Evolutionary conservation across 2,329 filamentous ascomycete species (phyloP), one percentile per base, ranked within the genome.

Genomic region (Diaporthe australafricana): DNA sequence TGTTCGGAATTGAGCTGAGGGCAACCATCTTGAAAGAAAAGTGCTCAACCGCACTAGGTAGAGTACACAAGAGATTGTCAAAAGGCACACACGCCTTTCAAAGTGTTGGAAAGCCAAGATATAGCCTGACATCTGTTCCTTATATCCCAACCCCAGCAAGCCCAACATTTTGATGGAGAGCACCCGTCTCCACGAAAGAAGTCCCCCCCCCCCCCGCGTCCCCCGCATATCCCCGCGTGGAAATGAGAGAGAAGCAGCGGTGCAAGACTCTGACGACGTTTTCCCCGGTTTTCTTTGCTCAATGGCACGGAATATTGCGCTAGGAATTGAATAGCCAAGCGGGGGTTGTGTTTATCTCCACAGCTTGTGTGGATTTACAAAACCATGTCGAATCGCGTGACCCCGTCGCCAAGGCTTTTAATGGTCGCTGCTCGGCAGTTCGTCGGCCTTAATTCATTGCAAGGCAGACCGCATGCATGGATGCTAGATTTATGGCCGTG

Each of bases 1-100:
- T 60, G 17, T 60, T 60, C 38, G 56, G 56, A 35, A 60, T 60
- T 38, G 56, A 60, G 3, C 35, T 60, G 56, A 60, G 56, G 56
- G 56, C 56, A 8, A 60, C 56, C 56, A 60, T 60, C 56, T 30
- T 60, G 56, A n/a, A 27, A 3, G 38, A 9, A 25, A 30, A 6
- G 38, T 45, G 56, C 56, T 30, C 38, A 20, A 22, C 16, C 27
- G 56, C 56, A 60, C 38, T 17, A 14, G 38, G n/a, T n/a, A n/a
- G n/a, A 60, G 22, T 11, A 20, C 56, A 60, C 22, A 14, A 42
- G 1, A 0, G 12, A 42, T 27, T 30, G 38, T 5, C 22, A 45
- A 30, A n/a, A 16, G 22, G 1, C 20, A 22, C 56, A 12, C 20
- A 14, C 16, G 16, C 38, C 56, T 45, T 45, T 32, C 16, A n/a